Percentiles rank a stretch among this genome's conserved stretches.
phyloP scores from a whole-genome alignment of 2,329 filamentous ascomycete genomes.

The Hypoxylon rubiginosum region DNA sequence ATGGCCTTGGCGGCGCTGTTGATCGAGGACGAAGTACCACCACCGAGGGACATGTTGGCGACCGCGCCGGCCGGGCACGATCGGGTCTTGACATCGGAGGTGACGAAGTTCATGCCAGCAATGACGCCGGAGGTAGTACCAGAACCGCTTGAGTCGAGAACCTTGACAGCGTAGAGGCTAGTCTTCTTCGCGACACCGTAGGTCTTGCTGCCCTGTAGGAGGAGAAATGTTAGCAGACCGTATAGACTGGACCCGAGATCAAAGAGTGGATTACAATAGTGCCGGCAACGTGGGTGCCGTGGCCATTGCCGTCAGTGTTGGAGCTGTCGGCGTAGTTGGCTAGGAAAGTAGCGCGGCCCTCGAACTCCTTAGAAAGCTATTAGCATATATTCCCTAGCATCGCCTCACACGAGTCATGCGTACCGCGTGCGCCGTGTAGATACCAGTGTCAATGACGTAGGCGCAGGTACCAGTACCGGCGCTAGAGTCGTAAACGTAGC shows the following conservation, averaged over 20 bases:
- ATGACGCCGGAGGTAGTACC: slow-evolving; percentile 50
- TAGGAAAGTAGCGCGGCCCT: slow-evolving; percentile 56
- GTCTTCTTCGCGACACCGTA: slow-evolving; percentile 63
- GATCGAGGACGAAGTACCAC: slow-evolving; percentile 59
- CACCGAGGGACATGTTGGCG: slow-evolving; percentile 69
- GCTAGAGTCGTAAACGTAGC: slow-evolving; percentile 59
- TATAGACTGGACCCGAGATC: background rate
- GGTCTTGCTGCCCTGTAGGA: slow-evolving; percentile 46
- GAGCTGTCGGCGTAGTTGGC: slow-evolving; percentile 51
- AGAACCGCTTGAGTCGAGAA: slow-evolving; percentile 54
- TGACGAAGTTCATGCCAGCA: slow-evolving; percentile 58
- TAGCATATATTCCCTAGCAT: slow-evolving; percentile 15
- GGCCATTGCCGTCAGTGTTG: slow-evolving; percentile 57
- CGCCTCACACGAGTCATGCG: slow-evolving; percentile 15
- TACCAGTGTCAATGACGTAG: slow-evolving; percentile 70
- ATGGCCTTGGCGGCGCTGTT: slow-evolving; percentile 65
- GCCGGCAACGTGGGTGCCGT: slow-evolving; percentile 63
- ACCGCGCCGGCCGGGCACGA: slow-evolving; percentile 60
- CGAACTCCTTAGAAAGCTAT: slow-evolving; percentile 54
- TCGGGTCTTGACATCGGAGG: slow-evolving; percentile 59
- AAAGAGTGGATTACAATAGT: slow-evolving; percentile 51
- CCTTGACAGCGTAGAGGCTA: slow-evolving; percentile 60
- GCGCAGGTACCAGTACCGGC: slow-evolving; percentile 60
- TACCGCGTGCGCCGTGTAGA: slow-evolving; percentile 59
- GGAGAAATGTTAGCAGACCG: slow-evolving; percentile 10